Evolutionary conservation across 1,284 basidiomycete genomes (phyloP).

Genomic region (Trametes pubescens): DNA sequence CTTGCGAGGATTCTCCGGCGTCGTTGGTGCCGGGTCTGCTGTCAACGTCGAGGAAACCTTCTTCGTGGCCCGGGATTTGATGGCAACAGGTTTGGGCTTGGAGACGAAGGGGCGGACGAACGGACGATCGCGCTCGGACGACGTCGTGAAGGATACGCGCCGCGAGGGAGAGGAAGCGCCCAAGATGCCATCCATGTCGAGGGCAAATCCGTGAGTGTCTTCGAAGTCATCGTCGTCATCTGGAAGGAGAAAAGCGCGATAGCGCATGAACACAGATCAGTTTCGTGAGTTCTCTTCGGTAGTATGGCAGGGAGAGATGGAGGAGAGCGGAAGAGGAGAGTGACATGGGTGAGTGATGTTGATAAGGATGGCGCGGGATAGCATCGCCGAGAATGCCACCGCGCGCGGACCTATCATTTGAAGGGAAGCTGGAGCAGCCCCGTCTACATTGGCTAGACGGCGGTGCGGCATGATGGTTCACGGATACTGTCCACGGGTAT

Average conservation of each 20-base stretch:
- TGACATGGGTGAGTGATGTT: slow-evolving; percentile 2
- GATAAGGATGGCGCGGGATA: slow-evolving; percentile 16
- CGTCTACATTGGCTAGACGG: slow-evolving; percentile 4
- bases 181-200: slow-evolving; percentile 25
- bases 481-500: slow-evolving; percentile 15
- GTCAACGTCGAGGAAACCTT: not conserved
- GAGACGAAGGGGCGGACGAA: slow-evolving; percentile 29
- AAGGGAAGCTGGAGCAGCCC: slow-evolving; percentile 8
- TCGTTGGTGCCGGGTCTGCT: not conserved
- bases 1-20: slow-evolving; percentile 19
- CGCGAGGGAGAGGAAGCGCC: slow-evolving; percentile 34
- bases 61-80: slow-evolving; percentile 11
- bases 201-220: slow-evolving; percentile 27
- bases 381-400: slow-evolving; percentile 21
- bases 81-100: not conserved
- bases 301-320: slow-evolving; percentile 9
- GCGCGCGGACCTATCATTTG: slow-evolving; percentile 8
- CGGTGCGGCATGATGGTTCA: slow-evolving; percentile 2
- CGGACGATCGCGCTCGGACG: slow-evolving; percentile 41
- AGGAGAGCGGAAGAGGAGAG: slow-evolving; percentile 14
- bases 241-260: slow-evolving; percentile 22
- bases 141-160: slow-evolving; percentile 44
- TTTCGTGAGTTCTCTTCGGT: slow-evolving; percentile 18
- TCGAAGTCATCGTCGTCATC: slow-evolving; percentile 35
- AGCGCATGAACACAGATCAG: slow-evolving; percentile 25